phyloP scores from a whole-genome alignment of 768 basidiomycete species.

The Auricularia heimuer region DNA sequence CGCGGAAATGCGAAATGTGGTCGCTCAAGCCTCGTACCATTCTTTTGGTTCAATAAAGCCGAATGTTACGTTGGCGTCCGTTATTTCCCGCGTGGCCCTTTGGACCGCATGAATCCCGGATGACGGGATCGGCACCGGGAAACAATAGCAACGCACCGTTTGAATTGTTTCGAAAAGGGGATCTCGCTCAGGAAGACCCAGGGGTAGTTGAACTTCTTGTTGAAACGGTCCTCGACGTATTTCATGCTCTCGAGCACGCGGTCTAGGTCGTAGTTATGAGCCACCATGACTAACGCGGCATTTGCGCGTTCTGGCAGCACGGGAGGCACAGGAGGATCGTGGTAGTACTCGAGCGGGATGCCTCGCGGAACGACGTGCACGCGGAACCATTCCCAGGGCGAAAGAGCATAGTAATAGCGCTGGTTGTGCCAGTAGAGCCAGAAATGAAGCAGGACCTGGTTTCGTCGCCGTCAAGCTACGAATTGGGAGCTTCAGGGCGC shows the following conservation, averaged over 20 bases:
- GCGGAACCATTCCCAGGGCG: constrained; percentile 1
- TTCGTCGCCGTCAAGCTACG: not conserved
- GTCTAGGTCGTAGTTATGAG: constrained; percentile 54
- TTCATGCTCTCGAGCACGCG: constrained; percentile 54
- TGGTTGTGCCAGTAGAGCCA: not conserved
- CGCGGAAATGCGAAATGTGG: no score
- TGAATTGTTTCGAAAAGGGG: constrained; percentile 68
- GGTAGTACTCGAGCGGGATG: not conserved
- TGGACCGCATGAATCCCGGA: constrained; percentile 12
- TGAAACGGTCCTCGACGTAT: constrained; percentile 82
- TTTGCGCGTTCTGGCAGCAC: constrained; percentile 31
- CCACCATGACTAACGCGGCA: constrained; percentile 56
- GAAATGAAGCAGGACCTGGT: not conserved
- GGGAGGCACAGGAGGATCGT: not conserved
- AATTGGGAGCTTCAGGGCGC: not conserved
- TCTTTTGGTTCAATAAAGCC: constrained; percentile 49
- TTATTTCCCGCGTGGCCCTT: constrained; percentile 32
- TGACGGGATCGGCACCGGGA: constrained; percentile 2
- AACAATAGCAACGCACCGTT: constrained; percentile 32
- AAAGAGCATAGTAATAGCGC: not conserved
- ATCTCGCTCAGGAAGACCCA: constrained; percentile 87
- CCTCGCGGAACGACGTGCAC: not conserved
- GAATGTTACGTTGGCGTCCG: constrained; percentile 47
- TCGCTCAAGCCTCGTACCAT: constrained; percentile 31
- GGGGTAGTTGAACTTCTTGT: constrained; percentile 67